Base-by-base conservation (phyloP, 768 basidiomycete species). In the Scleroderma citrinum region DNA sequence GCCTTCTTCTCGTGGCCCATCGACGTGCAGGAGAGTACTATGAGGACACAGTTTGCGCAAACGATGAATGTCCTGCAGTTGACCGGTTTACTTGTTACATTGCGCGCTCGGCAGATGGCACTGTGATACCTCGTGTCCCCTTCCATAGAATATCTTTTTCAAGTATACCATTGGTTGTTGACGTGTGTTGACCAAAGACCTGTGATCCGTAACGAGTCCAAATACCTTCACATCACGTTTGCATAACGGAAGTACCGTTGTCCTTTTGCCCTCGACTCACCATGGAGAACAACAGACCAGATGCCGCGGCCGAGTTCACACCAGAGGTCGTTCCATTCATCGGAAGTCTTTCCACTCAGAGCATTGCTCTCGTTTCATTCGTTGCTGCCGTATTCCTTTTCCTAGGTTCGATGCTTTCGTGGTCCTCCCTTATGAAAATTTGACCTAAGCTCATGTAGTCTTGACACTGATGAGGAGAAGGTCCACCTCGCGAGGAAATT, bases 401-500 rank as follows among this genome's bases (percentile, higher is more conserved):
- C 26, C 62, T 71, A 46, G 63, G 79, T 81, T 35, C 50, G 75
- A 69, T 55, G 26, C 26, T 29, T 29, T 29, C 37, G 51, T n/a
- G n/a, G 36, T n/a, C 5, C 6, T 13, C 12, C 34, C 38, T 23
- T 36, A 35, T 36, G 16, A 38, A 26, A 34, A n/a, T 23, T 21
- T 39, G 37, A 20, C 23, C 59, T 67, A 45, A 66, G 50, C 46
- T 16, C 3, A 26, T 81, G 78, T 75, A 58, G 65, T 78, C 29
- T 48, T 77, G 12, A 58, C 78, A 31, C 65, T 77, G 19, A 70
- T 62, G 39, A 63, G 65, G 12, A 68, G 70, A 46, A 78, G 68
- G 57, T 70, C 76, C 7, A 69, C 63, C 37, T 65, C 76, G 1
- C 70, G 67, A 60, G 81, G 83, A 21, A 79, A 76, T 61, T 69